A percentile compares a stretch with the other conserved stretches of the same genome.
phyloP scores from a whole-genome alignment of 805 yeast genomes.

The Kodamaea neixiangensis region DNA sequence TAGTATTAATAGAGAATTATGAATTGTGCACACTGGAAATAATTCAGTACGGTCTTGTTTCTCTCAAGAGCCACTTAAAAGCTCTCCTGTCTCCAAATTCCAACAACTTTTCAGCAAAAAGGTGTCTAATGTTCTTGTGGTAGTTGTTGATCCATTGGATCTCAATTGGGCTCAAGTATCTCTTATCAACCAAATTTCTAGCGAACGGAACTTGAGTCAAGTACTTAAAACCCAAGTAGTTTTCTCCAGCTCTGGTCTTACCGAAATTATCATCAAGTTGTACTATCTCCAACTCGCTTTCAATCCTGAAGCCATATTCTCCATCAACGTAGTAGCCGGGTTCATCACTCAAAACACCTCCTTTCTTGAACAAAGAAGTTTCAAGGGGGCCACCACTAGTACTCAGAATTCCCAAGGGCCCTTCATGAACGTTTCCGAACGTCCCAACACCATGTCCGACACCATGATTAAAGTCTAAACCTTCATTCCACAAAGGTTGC shows the following conservation, averaged over 20 bases:
- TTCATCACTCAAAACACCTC: slow-evolving; percentile 84
- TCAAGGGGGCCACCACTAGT: slow-evolving; percentile 53
- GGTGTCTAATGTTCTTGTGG: slow-evolving; percentile 34
- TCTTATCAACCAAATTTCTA: slow-evolving; percentile 34
- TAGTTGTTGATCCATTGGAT: slow-evolving; percentile 42
- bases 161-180: slow-evolving; percentile 31
- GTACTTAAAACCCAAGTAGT: slow-evolving; percentile 40
- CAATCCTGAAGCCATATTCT: slow-evolving; percentile 87
- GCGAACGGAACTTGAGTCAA: slow-evolving; percentile 46
- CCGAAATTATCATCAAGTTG: slow-evolving; percentile 42
- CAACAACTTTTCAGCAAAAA: slow-evolving; percentile 42
- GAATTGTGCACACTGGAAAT: slow-evolving; percentile 6
- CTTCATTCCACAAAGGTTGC: slow-evolving; percentile 76
- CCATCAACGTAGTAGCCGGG: slow-evolving; percentile 94
- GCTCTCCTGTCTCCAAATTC: slow-evolving; percentile 60
- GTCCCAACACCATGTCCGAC: slow-evolving; percentile 98
- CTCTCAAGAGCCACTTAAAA: slow-evolving; percentile 68
- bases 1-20: background rate
- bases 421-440: slow-evolving; percentile 89
- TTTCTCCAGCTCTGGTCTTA: slow-evolving; percentile 31
- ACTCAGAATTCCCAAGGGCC: slow-evolving; percentile 81
- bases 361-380: slow-evolving; percentile 45
- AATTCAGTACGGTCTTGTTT: slow-evolving; percentile 41
- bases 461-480: slow-evolving; percentile 89
- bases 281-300: slow-evolving; percentile 71